Conservation (phyloP, 306 rosid species). For the Malus sieversii region DNA sequence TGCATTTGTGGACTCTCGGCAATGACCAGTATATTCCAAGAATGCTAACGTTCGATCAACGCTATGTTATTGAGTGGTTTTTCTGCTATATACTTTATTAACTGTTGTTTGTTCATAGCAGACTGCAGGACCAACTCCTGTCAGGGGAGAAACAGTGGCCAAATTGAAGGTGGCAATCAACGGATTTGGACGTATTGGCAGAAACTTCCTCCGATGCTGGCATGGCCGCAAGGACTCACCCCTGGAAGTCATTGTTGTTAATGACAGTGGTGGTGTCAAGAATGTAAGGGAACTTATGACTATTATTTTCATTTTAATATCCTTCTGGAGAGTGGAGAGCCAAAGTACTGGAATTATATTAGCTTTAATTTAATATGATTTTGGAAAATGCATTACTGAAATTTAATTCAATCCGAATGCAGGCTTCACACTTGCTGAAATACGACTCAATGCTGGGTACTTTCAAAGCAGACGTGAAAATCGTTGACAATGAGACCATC, state of each 20-base stretch:
- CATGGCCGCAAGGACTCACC: conserved; percentile 91
- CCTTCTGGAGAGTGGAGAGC: background rate
- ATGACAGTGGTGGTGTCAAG: conserved; percentile 99
- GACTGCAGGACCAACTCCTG: conserved; percentile 51
- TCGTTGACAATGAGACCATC: conserved; percentile 58
- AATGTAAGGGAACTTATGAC: conserved; percentile 42
- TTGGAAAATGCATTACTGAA: background rate
- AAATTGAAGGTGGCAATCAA: conserved; percentile 96
- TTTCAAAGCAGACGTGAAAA: conserved; percentile 82
- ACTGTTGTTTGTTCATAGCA: conserved; percentile 11
- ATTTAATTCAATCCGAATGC: background rate
- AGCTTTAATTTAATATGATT: background rate
- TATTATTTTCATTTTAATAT: background rate
- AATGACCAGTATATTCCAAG: background rate
- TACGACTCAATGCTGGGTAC: conserved; percentile 94
- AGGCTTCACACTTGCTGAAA: conserved; percentile 85
- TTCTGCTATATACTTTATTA: background rate
- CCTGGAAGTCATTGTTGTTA: conserved; percentile 83
- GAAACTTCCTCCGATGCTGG: conserved; percentile 98
- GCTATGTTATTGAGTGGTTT: background rate
- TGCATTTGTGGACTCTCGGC: background rate
- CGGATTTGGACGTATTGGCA: conserved; percentile 94
- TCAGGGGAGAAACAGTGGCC: conserved; percentile 77
- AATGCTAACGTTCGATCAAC: background rate
- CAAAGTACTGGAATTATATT: background rate